These are phyloP conservation scores for Geotrichum klebahnii DNA, from an alignment of 1,139 yeast genomes.

Conservation along the genomic window DNA sequence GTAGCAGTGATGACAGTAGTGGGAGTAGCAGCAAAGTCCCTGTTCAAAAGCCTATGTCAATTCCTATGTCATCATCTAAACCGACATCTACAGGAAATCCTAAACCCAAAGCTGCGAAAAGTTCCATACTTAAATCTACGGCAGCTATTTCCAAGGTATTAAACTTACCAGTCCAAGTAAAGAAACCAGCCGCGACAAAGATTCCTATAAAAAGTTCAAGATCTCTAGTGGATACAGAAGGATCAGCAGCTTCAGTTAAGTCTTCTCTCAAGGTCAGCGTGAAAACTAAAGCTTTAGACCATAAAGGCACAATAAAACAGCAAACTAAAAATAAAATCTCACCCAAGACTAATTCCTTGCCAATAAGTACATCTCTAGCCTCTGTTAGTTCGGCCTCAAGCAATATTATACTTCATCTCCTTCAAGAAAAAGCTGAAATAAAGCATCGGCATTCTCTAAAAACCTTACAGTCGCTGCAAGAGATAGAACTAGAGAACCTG, in stretches of 20 bases:
- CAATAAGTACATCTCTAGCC: not conserved
- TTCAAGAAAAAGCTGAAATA: not conserved
- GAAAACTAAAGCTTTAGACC: too few species aligned
- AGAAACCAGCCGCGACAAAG: too few species aligned
- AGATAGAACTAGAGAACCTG: not conserved
- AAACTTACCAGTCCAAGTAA: too few species aligned
- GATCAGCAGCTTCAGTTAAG: too few species aligned
- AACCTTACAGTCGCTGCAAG: not conserved
- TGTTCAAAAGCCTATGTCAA: not conserved
- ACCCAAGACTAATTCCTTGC: not conserved
- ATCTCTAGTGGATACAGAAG: too few species aligned
- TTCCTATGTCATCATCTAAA: not conserved
- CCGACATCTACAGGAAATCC: not conserved
- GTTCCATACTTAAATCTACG: too few species aligned
- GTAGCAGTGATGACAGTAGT: constrained; percentile 2
- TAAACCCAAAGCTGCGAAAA: not conserved
- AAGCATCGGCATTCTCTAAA: not conserved
- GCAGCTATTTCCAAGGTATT: too few species aligned
- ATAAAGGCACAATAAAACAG: too few species aligned
- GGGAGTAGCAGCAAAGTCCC: not conserved
- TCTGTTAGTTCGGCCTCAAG: not conserved
- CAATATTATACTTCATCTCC: not conserved
- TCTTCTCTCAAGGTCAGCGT: too few species aligned
- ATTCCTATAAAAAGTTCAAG: too few species aligned
- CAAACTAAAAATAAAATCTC: too few species aligned